Conservation (phyloP, 1,284 basidiomycete species). For the Rhodofomes roseus region DNA sequence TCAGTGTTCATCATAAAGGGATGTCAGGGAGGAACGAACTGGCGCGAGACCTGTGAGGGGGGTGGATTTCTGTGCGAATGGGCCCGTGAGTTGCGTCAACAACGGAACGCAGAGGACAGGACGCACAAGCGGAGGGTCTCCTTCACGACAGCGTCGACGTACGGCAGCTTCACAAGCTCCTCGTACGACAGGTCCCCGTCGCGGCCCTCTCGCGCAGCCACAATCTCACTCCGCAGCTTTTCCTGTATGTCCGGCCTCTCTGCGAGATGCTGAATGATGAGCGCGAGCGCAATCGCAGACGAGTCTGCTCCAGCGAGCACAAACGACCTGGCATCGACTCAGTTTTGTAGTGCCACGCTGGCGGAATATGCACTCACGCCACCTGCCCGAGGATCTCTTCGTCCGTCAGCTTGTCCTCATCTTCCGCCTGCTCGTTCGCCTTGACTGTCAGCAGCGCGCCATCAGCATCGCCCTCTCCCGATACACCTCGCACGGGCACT, state of each 20-base stretch:
- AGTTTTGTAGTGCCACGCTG: no score
- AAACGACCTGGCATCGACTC: background rate
- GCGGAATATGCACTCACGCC: slow-evolving; percentile 7
- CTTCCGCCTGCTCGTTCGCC: slow-evolving; percentile 10
- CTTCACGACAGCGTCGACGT: slow-evolving; percentile 6
- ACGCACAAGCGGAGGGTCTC: slow-evolving; percentile 2
- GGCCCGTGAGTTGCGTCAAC: background rate
- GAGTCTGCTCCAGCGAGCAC: slow-evolving; percentile 16
- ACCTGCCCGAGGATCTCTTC: slow-evolving; percentile 6
- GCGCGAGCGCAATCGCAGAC: slow-evolving; percentile 8
- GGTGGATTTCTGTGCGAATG: background rate
- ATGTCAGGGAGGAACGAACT: background rate
- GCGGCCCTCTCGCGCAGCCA: background rate
- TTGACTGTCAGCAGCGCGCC: background rate
- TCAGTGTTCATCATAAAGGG: background rate
- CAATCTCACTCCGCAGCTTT: slow-evolving; percentile 1
- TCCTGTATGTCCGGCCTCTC: slow-evolving; percentile 1
- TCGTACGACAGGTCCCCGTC: slow-evolving; percentile 2
- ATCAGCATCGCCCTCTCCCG: slow-evolving; percentile 24
- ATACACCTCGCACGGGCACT: slow-evolving; percentile 34
- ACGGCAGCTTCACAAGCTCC: slow-evolving; percentile 2
- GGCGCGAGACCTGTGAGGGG: background rate
- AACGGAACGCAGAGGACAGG: background rate
- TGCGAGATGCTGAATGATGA: background rate
- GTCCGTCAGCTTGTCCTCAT: slow-evolving; percentile 3